phyloP scores from a whole-genome alignment of 768 basidiomycete genomes.

The Boletus pseudopeckii region DNA sequence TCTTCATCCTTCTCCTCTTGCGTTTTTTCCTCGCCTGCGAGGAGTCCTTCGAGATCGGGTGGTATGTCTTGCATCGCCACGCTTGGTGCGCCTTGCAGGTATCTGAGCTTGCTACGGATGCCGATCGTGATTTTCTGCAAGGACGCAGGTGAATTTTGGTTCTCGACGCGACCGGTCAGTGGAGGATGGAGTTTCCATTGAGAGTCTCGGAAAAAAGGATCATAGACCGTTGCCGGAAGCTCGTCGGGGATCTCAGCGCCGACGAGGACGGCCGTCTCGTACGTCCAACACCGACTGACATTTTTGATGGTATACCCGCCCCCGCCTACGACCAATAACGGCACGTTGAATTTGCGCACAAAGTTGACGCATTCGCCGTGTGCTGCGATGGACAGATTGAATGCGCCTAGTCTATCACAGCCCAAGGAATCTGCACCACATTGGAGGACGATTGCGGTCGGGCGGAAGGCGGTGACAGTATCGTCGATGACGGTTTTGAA shows the following conservation, averaged over 20 bases:
- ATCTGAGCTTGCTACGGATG: slow-evolving; percentile 84
- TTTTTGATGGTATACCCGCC: slow-evolving; percentile 98
- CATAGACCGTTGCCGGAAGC: slow-evolving; percentile 86
- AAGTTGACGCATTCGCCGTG: slow-evolving; percentile 99
- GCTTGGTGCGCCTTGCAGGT: slow-evolving; percentile 93
- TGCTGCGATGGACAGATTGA: slow-evolving; percentile 95
- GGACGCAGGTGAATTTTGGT: slow-evolving; percentile 80
- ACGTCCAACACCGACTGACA: slow-evolving; percentile 98
- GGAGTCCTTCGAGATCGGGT: slow-evolving; percentile 76
- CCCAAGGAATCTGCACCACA: slow-evolving; percentile 97
- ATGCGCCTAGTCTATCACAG: slow-evolving; percentile 91
- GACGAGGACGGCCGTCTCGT: slow-evolving; percentile 93
- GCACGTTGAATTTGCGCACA: slow-evolving; percentile 88
- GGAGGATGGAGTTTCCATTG: slow-evolving; percentile 93
- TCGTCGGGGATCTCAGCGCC: slow-evolving; percentile 80
- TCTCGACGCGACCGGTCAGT: slow-evolving; percentile 86
- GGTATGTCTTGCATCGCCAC: slow-evolving; percentile 97
- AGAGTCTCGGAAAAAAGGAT: slow-evolving; percentile 88
- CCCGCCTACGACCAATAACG: slow-evolving; percentile 88
- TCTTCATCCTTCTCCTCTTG: slow-evolving; percentile 73
- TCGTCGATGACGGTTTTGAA: slow-evolving; percentile 98
- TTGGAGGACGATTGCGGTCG: slow-evolving; percentile 88
- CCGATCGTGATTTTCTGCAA: slow-evolving; percentile 85
- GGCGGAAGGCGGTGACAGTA: slow-evolving; percentile 83
- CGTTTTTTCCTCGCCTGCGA: slow-evolving; percentile 68